Evolutionary conservation across 2,329 filamentous ascomycete genomes (phyloP), one percentile per base, ranked within the genome.

Genomic region (Tolypocladium inflatum): DNA sequence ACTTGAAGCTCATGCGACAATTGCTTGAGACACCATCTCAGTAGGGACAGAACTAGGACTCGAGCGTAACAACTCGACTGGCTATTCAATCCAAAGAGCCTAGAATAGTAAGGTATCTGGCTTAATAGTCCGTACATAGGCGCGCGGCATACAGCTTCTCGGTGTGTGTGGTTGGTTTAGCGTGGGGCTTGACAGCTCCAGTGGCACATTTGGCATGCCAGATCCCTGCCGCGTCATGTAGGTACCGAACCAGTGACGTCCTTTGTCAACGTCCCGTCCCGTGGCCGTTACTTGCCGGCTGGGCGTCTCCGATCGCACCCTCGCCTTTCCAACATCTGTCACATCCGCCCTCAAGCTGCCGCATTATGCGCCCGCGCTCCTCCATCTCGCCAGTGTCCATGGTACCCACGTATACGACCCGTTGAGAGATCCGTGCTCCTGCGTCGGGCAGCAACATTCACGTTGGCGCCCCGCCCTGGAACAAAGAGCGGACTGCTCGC

Each of bases 381-480:
- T 52, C 19, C 30, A 4, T 10, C 30, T 35, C 17, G 19, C 4
- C 30, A 21, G 13, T 37, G 19, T 37, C 19, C 19, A 52, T 52
- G 30, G 13, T 37, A 35, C 10, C 19, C 6, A 13, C 30, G 9
- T n/a, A n/a, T 21, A 21, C 19, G 19, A 13, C 10, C 5, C 19
- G 9, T 21, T 52, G 48, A 52, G 30, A 52, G 30, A 37, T 21
- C 26, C 19, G 48, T 21, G 48, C 48, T 37, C 30, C 30, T 35
- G 30, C 48, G 10, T 37, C 11, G 17, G 19, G 48, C 30, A 52
- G 30, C 48, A 52, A 17, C 39, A n/a, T n/a, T 43, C 57, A 60
- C 55, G 57, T 56, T 62, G 61, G 55, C 59, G 56, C 57, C 42
- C 33, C 59, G 56, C 48, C 21, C 37, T 37, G 56, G 9, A 15